Conservation (phyloP, 2,329 filamentous ascomycete species). For the Hypocreales sp. region DNA sequence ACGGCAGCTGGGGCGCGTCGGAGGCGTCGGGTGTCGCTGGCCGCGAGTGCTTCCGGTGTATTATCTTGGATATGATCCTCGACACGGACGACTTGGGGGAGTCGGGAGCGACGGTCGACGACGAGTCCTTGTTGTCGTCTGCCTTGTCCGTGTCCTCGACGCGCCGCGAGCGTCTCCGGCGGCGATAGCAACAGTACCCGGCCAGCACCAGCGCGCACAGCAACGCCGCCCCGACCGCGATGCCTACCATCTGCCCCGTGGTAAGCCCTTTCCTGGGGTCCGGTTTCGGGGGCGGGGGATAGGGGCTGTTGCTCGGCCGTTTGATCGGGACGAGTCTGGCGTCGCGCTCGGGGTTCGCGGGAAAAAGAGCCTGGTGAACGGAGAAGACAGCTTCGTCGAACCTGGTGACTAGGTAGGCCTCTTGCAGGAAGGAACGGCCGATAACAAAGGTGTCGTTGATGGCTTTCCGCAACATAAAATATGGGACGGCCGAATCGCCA, state of each 20-base stretch:
- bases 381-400: conserved; percentile 39
- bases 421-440: conserved; percentile 55
- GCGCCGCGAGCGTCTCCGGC: conserved; percentile 15
- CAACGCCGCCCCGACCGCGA: conserved; percentile 25
- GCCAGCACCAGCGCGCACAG: conserved; percentile 13
- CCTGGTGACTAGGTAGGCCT: conserved; percentile 43
- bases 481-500: conserved; percentile 31
- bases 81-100: conserved; percentile 10
- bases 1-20: conserved; percentile 11
- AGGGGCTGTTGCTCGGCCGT: conserved; percentile 28
- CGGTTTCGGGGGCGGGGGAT: conserved; percentile 20
- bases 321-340: conserved; percentile 26
- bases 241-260: conserved; percentile 26
- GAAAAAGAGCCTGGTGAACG: conserved; percentile 38
- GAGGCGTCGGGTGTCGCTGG: no score
- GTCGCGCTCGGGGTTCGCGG: conserved; percentile 23
- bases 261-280: conserved; percentile 15
- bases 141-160: conserved; percentile 8
- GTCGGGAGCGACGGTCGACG: conserved; percentile 14
- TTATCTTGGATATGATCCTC: conserved; percentile 24
- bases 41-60: conserved; percentile 17
- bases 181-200: conserved; percentile 18
- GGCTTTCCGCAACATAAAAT: conserved; percentile 50
- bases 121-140: conserved; percentile 21
- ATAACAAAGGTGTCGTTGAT: conserved; percentile 39